Base-by-base conservation (phyloP, 164 flowering plant genomes). In the Vitis amurensis region DNA sequence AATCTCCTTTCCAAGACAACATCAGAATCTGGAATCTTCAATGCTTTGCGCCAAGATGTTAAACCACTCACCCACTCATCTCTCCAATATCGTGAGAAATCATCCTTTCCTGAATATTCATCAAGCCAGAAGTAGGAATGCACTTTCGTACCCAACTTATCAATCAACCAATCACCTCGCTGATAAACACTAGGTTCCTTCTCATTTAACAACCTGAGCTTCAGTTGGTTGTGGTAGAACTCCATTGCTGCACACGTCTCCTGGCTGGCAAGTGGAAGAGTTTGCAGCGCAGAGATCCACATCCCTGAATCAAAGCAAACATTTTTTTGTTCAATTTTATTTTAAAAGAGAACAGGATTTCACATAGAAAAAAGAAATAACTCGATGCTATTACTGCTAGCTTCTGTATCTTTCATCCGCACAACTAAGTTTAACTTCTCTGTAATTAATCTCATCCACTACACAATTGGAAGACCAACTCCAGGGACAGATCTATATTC, bases 111-210 rank as follows among this genome's bases (percentile, higher is more conserved):
- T 1, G 90, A 70, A 68, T 85, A 93, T 74, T 88, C 96, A 81
- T 96, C 98, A 61, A 96, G 94, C 97, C 97, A 96, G 74, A 91
- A 92, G 71, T 85, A 91, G 48, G 99, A 88, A 80, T 90, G 99
- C 62, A 91, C 95, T 83, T 88, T 88, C 14, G 91, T 92, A 44
- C 79, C 86, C 81, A 96, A 81, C 86, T 88, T 96, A 70, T 96
- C 82, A 15, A 92, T 90, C 69, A 93, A 76, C 99, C 99, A 96
- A 85, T 93, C 98, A 59, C 86, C 80, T 23, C 99, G 97, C 61
- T 86, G 89, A 77, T 87, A 96, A 49, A 87, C 91, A 68, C 44
- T 61, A 58, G 76, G 44, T 61, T 91, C 85, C 67, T 84, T 91
- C 81, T 92, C 98, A 76, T 88, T 91, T 68, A 89, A 67, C 73